phyloP scores from a whole-genome alignment of 2,329 filamentous ascomycete species.

The Xylariaceae sp. region DNA sequence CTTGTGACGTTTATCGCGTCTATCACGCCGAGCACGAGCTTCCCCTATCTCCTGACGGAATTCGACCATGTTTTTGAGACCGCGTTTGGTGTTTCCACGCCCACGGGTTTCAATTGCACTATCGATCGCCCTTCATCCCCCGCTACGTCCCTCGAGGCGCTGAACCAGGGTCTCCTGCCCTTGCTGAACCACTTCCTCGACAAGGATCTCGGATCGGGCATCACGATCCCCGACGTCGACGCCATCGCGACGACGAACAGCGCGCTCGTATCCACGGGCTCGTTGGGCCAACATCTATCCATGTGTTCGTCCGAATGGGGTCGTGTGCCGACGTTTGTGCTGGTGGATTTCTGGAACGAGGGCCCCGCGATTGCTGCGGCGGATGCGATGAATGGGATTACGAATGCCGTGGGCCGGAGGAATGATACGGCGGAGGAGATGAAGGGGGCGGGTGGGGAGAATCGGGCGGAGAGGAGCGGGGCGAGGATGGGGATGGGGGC shows the following conservation, averaged over 20 bases:
- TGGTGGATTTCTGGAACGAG: slow-evolving; percentile 76
- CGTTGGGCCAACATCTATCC: slow-evolving; percentile 48
- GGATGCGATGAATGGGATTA: slow-evolving; percentile 60
- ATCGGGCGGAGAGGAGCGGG: slow-evolving; percentile 3
- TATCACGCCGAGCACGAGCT: slow-evolving; percentile 39
- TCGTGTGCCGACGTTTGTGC: slow-evolving; percentile 62
- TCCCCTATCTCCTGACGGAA: slow-evolving; percentile 58
- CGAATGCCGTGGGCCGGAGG: slow-evolving; percentile 34
- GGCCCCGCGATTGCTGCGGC: slow-evolving; percentile 65
- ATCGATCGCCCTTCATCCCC: slow-evolving; percentile 59
- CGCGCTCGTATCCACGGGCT: slow-evolving; percentile 49
- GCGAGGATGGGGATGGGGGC: slow-evolving; percentile 32
- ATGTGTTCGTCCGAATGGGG: slow-evolving; percentile 55
- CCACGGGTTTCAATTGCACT: slow-evolving; percentile 65
- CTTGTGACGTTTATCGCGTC: slow-evolving; percentile 66
- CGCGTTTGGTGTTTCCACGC: slow-evolving; percentile 56
- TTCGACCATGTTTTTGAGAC: slow-evolving; percentile 69
- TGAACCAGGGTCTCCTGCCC: slow-evolving; percentile 57
- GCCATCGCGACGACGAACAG: slow-evolving; percentile 62
- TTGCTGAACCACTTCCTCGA: slow-evolving; percentile 80
- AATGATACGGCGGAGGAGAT: slow-evolving; percentile 11
- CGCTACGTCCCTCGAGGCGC: slow-evolving; percentile 45
- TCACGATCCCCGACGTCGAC: slow-evolving; percentile 57
- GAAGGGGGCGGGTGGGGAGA: slow-evolving; percentile 1
- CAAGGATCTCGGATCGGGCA: slow-evolving; percentile 45